Conservation (phyloP, 768 basidiomycete genomes). For the Suillus hirtellus region DNA sequence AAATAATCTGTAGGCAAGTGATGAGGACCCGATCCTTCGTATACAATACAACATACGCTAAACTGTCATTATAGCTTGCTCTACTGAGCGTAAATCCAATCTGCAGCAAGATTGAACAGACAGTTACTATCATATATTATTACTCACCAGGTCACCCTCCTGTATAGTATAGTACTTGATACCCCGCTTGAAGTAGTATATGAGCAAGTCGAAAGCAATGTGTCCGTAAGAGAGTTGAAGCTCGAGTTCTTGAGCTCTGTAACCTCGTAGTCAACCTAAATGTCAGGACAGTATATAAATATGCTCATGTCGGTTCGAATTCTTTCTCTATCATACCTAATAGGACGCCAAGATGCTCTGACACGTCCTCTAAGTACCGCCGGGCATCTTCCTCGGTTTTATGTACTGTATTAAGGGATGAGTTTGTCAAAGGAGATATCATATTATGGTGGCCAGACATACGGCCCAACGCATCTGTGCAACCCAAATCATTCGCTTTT, state of each 20-base stretch:
- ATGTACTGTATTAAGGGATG: not conserved
- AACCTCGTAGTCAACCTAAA: not conserved
- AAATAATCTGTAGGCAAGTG: not conserved
- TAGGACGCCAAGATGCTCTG: slow-evolving; percentile 18
- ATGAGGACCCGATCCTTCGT: not conserved
- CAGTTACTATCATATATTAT: not conserved
- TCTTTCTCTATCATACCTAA: slow-evolving; percentile 14
- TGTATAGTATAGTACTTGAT: slow-evolving; percentile 3
- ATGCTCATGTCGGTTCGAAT: slow-evolving; percentile 19
- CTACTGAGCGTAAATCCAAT: not conserved
- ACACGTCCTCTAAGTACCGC: slow-evolving; percentile 11
- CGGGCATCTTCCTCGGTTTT: slow-evolving; percentile 8
- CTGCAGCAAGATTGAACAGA: not conserved
- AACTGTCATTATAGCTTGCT: not conserved
- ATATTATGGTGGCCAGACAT: not conserved
- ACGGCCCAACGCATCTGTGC: not conserved
- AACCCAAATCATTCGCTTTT: slow-evolving; percentile 10
- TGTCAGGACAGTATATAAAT: not conserved
- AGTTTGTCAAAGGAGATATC: not conserved
- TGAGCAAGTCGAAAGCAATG: slow-evolving; percentile 20
- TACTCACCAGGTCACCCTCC: not conserved
- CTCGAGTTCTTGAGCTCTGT: slow-evolving; percentile 16
- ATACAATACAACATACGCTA: not conserved
- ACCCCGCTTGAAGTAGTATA: slow-evolving; percentile 15
- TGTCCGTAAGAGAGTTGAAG: slow-evolving; percentile 19